Evolutionary conservation across 495 filamentous ascomycete species (phyloP).

Genomic region (Xylaria nigripes): DNA sequence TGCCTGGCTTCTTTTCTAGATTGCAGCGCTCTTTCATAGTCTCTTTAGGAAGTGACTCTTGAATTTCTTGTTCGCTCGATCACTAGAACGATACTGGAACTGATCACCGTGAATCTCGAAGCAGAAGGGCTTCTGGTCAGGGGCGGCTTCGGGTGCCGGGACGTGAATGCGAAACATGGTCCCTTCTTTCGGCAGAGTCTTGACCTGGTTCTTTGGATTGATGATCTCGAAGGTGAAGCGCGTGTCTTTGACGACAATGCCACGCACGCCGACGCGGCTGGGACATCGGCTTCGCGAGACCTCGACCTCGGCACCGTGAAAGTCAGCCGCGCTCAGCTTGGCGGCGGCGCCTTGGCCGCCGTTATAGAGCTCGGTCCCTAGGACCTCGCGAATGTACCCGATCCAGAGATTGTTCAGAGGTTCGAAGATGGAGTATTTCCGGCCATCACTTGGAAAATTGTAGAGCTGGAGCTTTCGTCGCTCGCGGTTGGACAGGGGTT

Average conservation of each 20-base stretch:
- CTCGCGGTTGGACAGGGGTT: conserved; percentile 70
- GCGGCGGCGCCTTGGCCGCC: conserved; percentile 44
- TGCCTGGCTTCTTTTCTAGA: not conserved
- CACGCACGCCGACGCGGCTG: conserved; percentile 70
- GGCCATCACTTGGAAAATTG: conserved; percentile 57
- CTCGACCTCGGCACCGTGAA: conserved; percentile 78
- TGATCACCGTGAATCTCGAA: conserved; percentile 87
- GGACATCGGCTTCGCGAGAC: conserved; percentile 75
- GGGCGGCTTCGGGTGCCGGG: conserved; percentile 31
- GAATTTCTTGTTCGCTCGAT: conserved; percentile 85
- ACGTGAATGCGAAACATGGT: conserved; percentile 76
- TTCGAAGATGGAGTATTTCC: conserved; percentile 68
- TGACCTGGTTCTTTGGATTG: conserved; percentile 57
- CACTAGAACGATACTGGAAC: conserved; percentile 72
- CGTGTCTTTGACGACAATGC: conserved; percentile 83
- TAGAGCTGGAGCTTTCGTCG: conserved; percentile 67
- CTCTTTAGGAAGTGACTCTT: conserved; percentile 64
- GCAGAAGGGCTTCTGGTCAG: conserved; percentile 41
- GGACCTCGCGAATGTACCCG: conserved; percentile 69
- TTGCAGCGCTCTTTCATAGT: conserved; percentile 37
- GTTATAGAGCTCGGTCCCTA: conserved; percentile 43
- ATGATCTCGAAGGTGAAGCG: conserved; percentile 81
- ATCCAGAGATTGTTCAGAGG: conserved; percentile 72
- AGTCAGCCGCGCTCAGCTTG: conserved; percentile 75
- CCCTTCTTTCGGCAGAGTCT: conserved; percentile 79